phyloP scores from a whole-genome alignment of 345 rosid species.

The Bruguiera parviflora region DNA sequence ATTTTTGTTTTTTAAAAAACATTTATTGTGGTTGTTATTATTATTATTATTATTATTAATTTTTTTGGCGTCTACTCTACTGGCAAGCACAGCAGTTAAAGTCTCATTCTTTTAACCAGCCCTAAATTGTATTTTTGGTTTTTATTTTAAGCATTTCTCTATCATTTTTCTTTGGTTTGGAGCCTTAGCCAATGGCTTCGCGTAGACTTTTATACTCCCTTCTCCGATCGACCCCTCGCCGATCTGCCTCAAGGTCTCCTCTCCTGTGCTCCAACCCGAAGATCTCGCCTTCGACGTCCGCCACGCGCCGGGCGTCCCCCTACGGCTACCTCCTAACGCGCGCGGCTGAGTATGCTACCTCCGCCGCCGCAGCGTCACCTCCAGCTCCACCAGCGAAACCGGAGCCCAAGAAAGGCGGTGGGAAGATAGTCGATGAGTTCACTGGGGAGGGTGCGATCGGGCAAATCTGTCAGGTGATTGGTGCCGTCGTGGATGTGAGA shows the following conservation, averaged over 20 bases:
- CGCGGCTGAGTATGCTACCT: constrained; percentile 60
- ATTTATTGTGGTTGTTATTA: too few relatives aligned
- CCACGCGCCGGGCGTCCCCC: constrained; percentile 52
- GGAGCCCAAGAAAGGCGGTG: constrained; percentile 26
- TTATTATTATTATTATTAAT: too few relatives aligned
- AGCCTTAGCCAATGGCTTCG: constrained; percentile 69
- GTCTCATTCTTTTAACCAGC: constrained; percentile 2
- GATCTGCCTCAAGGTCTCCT: constrained; percentile 46
- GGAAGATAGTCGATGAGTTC: constrained; percentile 77
- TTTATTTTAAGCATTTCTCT: background rate
- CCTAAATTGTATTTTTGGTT: constrained; percentile 4
- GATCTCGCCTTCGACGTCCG: constrained; percentile 23
- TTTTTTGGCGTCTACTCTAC: too few relatives aligned
- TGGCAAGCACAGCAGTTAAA: too few relatives aligned
- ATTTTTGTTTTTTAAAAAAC: too few relatives aligned
- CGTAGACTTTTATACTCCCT: constrained; percentile 69
- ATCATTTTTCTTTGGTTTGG: constrained; percentile 8
- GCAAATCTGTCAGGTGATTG: constrained; percentile 86
- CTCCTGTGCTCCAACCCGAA: constrained; percentile 30
- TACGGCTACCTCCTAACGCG: constrained; percentile 52
- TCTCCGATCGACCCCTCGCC: constrained; percentile 66
- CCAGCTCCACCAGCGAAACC: constrained; percentile 36
- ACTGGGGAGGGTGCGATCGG: constrained; percentile 91
- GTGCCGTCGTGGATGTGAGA: constrained; percentile 92
- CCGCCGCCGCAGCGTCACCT: constrained; percentile 45